A percentile compares a stretch with the other conserved stretches of the same genome.
Conservation (phyloP, 805 yeast genomes). For the Isabelozyma rhagii region DNA sequence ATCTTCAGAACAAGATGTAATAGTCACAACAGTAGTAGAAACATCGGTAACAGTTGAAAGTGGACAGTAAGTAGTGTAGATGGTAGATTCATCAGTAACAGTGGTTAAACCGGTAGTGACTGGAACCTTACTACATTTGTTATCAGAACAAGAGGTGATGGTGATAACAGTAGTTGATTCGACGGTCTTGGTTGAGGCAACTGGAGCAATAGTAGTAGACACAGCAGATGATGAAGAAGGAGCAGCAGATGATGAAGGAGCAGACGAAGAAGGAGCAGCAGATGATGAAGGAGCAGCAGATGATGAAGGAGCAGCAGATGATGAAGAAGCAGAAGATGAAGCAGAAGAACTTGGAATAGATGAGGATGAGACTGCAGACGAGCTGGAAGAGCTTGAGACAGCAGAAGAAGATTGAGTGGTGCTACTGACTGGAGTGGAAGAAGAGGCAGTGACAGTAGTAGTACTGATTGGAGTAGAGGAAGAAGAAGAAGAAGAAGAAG, state of each 20-base stretch:
- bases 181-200: constrained; percentile 8
- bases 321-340: not conserved
- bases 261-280: not conserved
- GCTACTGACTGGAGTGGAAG: constrained; percentile 1
- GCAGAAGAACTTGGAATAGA: not conserved
- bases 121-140: constrained; percentile 18
- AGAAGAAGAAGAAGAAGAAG: not conserved
- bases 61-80: constrained; percentile 23
- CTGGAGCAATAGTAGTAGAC: constrained; percentile 10
- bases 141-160: constrained; percentile 25
- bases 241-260: constrained; percentile 1
- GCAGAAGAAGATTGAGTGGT: not conserved
- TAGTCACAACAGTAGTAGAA: constrained; percentile 10
- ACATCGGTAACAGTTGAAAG: constrained; percentile 4
- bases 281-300: not conserved
- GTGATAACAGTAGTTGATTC: constrained; percentile 21
- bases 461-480: constrained; percentile 1
- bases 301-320: not conserved
- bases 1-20: constrained; percentile 26
- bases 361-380: not conserved
- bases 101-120: constrained; percentile 22
- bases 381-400: not conserved
- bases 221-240: constrained; percentile 2
- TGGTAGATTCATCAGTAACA: constrained; percentile 15
- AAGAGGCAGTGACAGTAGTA: not conserved